Conservation (phyloP, 768 basidiomycete genomes). For the Tremella fuciformis region DNA sequence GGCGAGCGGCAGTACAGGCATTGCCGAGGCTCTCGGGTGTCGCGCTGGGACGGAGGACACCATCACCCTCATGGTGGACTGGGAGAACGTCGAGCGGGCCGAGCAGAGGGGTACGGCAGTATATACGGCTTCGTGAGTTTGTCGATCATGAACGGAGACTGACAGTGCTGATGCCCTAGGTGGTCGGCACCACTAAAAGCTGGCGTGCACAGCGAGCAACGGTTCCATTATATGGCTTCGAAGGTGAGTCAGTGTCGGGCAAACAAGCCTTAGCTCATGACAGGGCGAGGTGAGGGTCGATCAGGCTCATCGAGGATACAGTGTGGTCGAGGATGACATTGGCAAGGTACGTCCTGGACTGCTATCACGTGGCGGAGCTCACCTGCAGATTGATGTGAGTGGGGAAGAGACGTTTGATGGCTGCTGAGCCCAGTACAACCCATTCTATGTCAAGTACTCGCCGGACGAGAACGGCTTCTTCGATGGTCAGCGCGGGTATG, state of each 20-base stretch:
- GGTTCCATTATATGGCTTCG: slow-evolving; percentile 94
- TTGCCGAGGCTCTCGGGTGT: slow-evolving; percentile 65
- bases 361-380: slow-evolving; percentile 15
- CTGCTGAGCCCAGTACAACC: slow-evolving; percentile 60
- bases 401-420: not conserved
- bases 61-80: slow-evolving; percentile 89
- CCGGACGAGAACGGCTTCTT: slow-evolving; percentile 85
- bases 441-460: slow-evolving; percentile 82
- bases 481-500: slow-evolving; percentile 91
- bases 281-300: slow-evolving; percentile 89
- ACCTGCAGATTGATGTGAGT: not conserved
- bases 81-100: slow-evolving; percentile 74
- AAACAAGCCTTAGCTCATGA: not conserved
- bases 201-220: slow-evolving; percentile 85
- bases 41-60: slow-evolving; percentile 91
- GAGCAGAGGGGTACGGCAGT: slow-evolving; percentile 79
- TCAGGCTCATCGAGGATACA: slow-evolving; percentile 91
- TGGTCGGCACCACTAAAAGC: slow-evolving; percentile 74
- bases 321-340: slow-evolving; percentile 76
- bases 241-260: slow-evolving; percentile 57
- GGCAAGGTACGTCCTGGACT: slow-evolving; percentile 65
- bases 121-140: slow-evolving; percentile 75
- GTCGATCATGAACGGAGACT: too few relatives aligned
- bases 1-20: slow-evolving; percentile 84
- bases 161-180: too few relatives aligned